Evolutionary conservation across 2,329 filamentous ascomycete genomes (phyloP).

Genomic region (Ilyonectria destructans): DNA sequence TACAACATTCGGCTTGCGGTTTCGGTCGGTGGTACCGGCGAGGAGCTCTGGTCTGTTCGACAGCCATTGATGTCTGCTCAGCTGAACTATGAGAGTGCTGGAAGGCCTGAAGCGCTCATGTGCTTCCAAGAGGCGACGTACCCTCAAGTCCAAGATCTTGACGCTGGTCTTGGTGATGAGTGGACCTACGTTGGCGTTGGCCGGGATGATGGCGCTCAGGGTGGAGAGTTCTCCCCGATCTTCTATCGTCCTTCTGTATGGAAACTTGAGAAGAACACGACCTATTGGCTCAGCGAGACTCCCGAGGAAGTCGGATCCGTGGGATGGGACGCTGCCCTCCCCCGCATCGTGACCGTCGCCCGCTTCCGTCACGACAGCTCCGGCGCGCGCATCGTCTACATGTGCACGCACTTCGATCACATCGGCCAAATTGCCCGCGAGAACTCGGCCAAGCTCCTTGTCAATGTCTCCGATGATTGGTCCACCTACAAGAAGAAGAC

Average conservation of each 20-base stretch:
- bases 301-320: conserved; percentile 69
- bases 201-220: conserved; percentile 70
- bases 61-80: conserved; percentile 67
- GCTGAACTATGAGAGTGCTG: conserved; percentile 65
- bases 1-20: conserved; percentile 78
- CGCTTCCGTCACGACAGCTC: conserved; percentile 60
- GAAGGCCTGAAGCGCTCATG: conserved; percentile 67
- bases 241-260: conserved; percentile 72
- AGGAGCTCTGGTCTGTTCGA: conserved; percentile 72
- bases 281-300: conserved; percentile 75
- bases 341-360: conserved; percentile 66
- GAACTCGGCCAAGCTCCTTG: conserved; percentile 59
- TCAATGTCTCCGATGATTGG: conserved; percentile 51
- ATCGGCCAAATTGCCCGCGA: conserved; percentile 58
- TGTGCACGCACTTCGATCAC: conserved; percentile 71
- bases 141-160: conserved; percentile 72
- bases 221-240: conserved; percentile 80
- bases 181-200: conserved; percentile 73
- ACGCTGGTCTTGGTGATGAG: conserved; percentile 55
- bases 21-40: conserved; percentile 62
- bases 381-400: conserved; percentile 58
- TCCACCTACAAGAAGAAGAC: conserved; percentile 31
- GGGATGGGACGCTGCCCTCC: conserved; percentile 68
- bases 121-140: conserved; percentile 79
- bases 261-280: conserved; percentile 66